These are phyloP conservation scores for Dentipellis sp. DNA, from an alignment of 768 basidiomycete genomes.

Conservation along the genomic window DNA sequence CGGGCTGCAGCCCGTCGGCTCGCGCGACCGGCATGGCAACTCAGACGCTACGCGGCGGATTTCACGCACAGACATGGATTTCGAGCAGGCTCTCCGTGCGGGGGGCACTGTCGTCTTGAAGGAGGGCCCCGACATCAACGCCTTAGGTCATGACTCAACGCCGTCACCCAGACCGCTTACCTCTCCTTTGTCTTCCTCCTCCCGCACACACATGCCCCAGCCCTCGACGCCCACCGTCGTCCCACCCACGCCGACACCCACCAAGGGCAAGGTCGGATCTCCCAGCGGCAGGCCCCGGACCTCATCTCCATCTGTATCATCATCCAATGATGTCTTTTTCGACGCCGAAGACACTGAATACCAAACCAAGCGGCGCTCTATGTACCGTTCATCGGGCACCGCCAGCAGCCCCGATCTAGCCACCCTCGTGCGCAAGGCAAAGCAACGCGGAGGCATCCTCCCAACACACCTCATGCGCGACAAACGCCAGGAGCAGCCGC, in stretches of 20 bases:
- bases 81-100: constrained; percentile 63
- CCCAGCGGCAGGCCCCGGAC: constrained; percentile 18
- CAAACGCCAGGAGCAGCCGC: constrained; percentile 29
- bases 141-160: constrained; percentile 46
- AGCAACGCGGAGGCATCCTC: constrained; percentile 49
- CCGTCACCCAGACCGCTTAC: constrained; percentile 28
- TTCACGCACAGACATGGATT: constrained; percentile 73
- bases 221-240: constrained; percentile 55
- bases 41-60: constrained; percentile 37
- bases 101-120: constrained; percentile 61
- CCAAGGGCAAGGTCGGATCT: constrained; percentile 22
- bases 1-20: constrained; percentile 48
- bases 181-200: constrained; percentile 18
- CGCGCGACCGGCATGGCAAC: constrained; percentile 34
- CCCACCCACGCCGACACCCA: constrained; percentile 59
- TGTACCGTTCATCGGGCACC: constrained; percentile 84
- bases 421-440: constrained; percentile 77
- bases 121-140: constrained; percentile 63
- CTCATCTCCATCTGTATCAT: constrained; percentile 34
- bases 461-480: constrained; percentile 26
- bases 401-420: constrained; percentile 90
- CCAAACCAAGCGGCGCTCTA: constrained; percentile 69
- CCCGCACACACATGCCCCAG: constrained; percentile 19
- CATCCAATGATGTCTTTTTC: constrained; percentile 49
- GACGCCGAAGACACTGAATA: constrained; percentile 61